Conservation (phyloP, 441 rosid genomes). For the Flueggea neowawraea region DNA sequence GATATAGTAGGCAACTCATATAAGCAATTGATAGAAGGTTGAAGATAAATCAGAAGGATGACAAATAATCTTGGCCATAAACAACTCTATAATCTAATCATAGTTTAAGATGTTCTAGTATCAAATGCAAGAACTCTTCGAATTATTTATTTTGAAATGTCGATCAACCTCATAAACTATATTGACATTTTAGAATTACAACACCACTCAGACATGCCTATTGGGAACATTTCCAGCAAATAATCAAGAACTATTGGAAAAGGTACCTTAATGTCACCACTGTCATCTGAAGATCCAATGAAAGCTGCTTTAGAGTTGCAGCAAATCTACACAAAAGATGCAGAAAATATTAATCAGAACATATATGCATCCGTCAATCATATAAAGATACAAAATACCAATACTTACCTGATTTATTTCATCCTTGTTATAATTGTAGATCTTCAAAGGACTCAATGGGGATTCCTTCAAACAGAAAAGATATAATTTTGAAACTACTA, state of each 20-base stretch:
- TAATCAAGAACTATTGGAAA: slow-evolving; percentile 1
- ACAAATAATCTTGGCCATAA: too few relatives aligned
- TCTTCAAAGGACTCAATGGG: slow-evolving; percentile 58
- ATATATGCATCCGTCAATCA: background rate
- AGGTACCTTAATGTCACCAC: slow-evolving; percentile 80
- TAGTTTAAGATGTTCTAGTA: too few relatives aligned
- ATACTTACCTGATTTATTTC: slow-evolving; percentile 79
- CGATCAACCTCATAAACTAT: too few relatives aligned
- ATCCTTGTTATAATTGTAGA: slow-evolving; percentile 69
- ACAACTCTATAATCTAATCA: too few relatives aligned
- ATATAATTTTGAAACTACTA: background rate
- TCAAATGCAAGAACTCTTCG: too few relatives aligned
- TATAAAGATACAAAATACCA: background rate
- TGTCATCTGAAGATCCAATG: slow-evolving; percentile 83
- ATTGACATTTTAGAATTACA: too few relatives aligned
- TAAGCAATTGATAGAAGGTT: too few relatives aligned
- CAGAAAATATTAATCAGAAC: background rate
- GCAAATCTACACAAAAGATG: slow-evolving; percentile 43
- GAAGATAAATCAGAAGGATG: too few relatives aligned
- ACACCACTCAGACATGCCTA: background rate
- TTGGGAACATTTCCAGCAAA: background rate
- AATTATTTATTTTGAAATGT: too few relatives aligned
- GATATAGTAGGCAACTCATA: too few relatives aligned
- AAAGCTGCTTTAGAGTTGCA: slow-evolving; percentile 69
- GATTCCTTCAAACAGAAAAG: slow-evolving; percentile 28